Base-by-base conservation (phyloP, 163 green algal genomes). In the Coccomyxa subellipsoidea region DNA sequence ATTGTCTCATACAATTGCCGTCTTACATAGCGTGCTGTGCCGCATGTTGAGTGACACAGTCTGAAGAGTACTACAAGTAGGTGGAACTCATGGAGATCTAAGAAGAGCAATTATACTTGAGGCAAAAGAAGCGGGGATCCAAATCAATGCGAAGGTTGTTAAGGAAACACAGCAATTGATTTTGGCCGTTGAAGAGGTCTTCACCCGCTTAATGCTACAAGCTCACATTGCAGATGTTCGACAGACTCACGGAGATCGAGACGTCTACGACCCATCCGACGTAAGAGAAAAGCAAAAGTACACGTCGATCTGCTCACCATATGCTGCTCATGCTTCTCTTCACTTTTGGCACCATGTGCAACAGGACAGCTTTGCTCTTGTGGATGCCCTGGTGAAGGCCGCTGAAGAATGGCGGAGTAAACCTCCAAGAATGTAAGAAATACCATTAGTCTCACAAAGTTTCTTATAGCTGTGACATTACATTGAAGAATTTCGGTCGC, bases 301-400 rank as follows among this genome's bases (percentile, higher is more conserved):
- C n/a, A n/a, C n/a, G n/a, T n/a, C n/a, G n/a, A n/a, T n/a, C n/a
- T n/a, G n/a, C n/a, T n/a, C n/a, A n/a, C n/a, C n/a, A n/a, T n/a
- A n/a, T n/a, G n/a, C 47, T 76, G 18, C 69, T 76, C 18, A 9
- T 76, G 29, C n/a, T 35, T 36, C 18, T 34, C 15, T 35, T 35
- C n/a, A 9, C 4, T 34, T 10, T 34, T 75, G 7, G 71, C 71
- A 53, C 27, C n/a, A 39, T 78, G 75, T 8, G 66, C 23, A 59
- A 15, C 85, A 95, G 91, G 92, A 95, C 79, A 94, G 86, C 83
- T 95, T 95, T 85, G 84, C 89, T 4, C 70, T 95, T 27, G 91
- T 89, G 6, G 92, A 95, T 39, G 87, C 88, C 0, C 80, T 95
- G 27, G 77, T 85, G 4, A 32, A 40, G 47, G 66, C 66, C 32